A percentile compares a stretch with the other conserved stretches of the same genome.
Evolutionary conservation across 208 protist species (phyloP).

Genomic region (Eutreptiella sp.): DNA sequence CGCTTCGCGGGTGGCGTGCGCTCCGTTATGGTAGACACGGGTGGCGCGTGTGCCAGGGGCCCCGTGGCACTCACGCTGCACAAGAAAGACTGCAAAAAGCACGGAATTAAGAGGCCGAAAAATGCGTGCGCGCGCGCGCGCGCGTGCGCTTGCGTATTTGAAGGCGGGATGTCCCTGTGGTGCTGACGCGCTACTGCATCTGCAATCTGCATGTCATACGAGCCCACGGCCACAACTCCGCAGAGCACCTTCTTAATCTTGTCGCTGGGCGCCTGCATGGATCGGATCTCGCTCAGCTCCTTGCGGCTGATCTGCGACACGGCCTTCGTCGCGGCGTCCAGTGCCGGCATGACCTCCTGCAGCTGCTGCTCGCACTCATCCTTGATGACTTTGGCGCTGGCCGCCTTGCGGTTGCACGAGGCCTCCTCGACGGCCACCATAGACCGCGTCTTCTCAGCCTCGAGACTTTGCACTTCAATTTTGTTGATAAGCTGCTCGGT

Average conservation of each 20-base stretch:
- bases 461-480: slow-evolving; percentile 70
- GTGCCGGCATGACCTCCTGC: slow-evolving; percentile 83
- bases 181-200: no score
- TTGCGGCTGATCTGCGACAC: slow-evolving; percentile 84
- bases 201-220: no score
- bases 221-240: no score
- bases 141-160: no score
- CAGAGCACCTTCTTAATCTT: slow-evolving; percentile 60
- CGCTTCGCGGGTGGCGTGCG: no score
- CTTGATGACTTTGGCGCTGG: slow-evolving; percentile 82
- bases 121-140: no score
- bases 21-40: no score
- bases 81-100: no score
- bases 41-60: no score
- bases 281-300: slow-evolving; percentile 78
- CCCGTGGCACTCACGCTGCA: no score
- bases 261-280: slow-evolving; percentile 46
- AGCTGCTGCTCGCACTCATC: slow-evolving; percentile 90
- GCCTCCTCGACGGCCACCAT: slow-evolving; percentile 79
- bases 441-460: slow-evolving; percentile 69
- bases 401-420: slow-evolving; percentile 75
- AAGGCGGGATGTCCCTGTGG: no score
- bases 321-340: slow-evolving; percentile 83
- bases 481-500: slow-evolving; percentile 70
- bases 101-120: no score